These are phyloP conservation scores for Pestalotiopsis sp. DNA, from an alignment of 2,329 filamentous ascomycete species.

Conservation along the genomic window DNA sequence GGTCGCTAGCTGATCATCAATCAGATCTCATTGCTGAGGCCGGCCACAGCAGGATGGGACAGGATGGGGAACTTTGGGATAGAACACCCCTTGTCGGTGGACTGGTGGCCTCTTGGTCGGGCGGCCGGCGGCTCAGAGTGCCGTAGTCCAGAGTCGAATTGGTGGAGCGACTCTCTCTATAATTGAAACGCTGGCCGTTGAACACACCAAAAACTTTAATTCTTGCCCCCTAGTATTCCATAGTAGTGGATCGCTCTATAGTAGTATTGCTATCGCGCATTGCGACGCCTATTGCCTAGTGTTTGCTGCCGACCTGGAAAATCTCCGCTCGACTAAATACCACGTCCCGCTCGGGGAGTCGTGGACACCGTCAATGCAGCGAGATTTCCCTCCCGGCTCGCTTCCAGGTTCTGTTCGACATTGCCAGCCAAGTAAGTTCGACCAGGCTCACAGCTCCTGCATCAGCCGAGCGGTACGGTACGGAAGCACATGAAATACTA, in stretches of 20 bases:
- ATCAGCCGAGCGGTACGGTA: neutral
- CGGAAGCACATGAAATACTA: neutral
- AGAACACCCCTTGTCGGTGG: neutral
- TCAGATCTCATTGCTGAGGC: neutral
- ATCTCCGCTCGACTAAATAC: neutral
- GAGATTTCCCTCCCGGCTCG: neutral
- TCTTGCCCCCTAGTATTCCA: neutral
- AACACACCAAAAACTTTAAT: slow-evolving; percentile 6
- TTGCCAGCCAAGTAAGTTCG: neutral
- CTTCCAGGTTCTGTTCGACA: neutral
- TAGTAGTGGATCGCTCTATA: neutral
- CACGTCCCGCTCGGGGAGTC: neutral
- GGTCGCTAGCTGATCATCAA: neutral
- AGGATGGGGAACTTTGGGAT: neutral
- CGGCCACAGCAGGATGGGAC: neutral
- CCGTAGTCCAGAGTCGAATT: neutral
- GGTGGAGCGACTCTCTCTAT: neutral
- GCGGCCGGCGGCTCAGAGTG: neutral
- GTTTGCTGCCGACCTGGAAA: neutral
- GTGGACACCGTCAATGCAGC: neutral
- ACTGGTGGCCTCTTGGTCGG: neutral
- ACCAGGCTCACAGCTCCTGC: neutral
- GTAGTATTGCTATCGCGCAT: neutral
- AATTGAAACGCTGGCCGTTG: slow-evolving; percentile 5
- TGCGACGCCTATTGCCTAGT: neutral